Evolutionary conservation across 1,139 yeast species (phyloP).

Genomic region (Debaryomycetaceae sp.): DNA sequence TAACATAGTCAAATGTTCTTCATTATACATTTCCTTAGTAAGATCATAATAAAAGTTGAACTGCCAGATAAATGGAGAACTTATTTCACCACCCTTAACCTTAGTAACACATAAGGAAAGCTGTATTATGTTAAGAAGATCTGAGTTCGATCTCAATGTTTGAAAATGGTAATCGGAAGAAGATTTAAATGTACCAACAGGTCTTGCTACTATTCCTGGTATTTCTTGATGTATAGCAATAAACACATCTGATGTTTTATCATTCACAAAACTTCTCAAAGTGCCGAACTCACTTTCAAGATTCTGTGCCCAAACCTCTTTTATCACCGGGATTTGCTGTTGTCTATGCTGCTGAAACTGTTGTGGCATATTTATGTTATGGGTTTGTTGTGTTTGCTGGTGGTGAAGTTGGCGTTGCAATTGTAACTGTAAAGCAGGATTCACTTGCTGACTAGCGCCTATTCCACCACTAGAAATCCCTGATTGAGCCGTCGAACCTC

Average conservation of each 20-base stretch:
- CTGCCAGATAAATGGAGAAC: conserved; percentile 83
- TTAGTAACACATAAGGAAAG: conserved; percentile 84
- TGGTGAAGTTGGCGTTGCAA: conserved; percentile 22
- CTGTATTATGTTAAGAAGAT: conserved; percentile 80
- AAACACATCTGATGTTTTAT: conserved; percentile 55
- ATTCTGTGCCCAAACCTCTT: conserved; percentile 85
- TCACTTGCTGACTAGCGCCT: conserved; percentile 17
- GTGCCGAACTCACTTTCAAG: conserved; percentile 76
- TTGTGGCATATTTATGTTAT: conserved; percentile 11
- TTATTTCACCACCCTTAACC: conserved; percentile 60
- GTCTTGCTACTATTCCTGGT: conserved; percentile 95
- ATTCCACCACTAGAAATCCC: conserved; percentile 7
- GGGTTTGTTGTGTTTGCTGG: conserved; percentile 16
- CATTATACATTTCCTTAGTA: conserved; percentile 73
- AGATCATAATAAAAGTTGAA: conserved; percentile 86
- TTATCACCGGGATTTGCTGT: conserved; percentile 39
- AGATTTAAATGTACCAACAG: conserved; percentile 91
- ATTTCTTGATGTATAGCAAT: conserved; percentile 87
- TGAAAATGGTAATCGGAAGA: conserved; percentile 94
- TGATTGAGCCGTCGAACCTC: conserved; percentile 17
- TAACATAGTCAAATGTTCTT: conserved; percentile 68
- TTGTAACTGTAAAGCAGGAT: conserved; percentile 33
- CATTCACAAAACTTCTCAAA: conserved; percentile 64
- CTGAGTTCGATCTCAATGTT: conserved; percentile 88
- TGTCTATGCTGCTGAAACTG: conserved; percentile 16